Conservation (phyloP, 768 basidiomycete genomes). For the Paxillus ammoniavirescens region DNA sequence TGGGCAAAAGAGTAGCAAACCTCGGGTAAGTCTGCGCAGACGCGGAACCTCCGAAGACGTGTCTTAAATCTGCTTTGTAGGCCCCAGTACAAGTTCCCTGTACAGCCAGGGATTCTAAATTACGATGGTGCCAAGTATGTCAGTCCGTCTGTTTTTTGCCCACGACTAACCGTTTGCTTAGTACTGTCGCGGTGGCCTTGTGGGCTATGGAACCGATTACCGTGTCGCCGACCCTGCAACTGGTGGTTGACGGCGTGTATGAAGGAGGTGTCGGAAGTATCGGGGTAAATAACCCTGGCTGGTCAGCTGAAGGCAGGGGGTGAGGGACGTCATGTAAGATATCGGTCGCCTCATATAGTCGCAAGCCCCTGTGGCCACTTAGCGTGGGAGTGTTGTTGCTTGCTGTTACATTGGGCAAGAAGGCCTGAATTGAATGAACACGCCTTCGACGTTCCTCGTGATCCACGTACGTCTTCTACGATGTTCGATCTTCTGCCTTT, state of each 20-base stretch:
- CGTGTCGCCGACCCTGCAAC: conserved; percentile 50
- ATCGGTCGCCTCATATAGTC: no score
- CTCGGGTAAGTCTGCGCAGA: conserved; percentile 48
- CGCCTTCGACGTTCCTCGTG: not conserved
- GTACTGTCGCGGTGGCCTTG: conserved; percentile 61
- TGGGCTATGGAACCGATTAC: conserved; percentile 60
- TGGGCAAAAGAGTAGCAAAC: conserved; percentile 76
- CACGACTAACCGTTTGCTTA: conserved; percentile 17
- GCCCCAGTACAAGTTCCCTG: conserved; percentile 80
- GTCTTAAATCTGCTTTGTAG: conserved; percentile 32
- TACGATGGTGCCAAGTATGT: conserved; percentile 67
- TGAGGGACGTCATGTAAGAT: not conserved
- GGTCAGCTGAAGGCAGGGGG: conserved; percentile 37
- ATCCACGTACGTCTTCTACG: not conserved
- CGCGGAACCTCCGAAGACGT: not conserved
- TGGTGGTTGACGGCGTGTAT: conserved; percentile 54
- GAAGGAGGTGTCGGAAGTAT: conserved; percentile 68
- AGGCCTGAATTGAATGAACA: not conserved
- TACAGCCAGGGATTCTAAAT: conserved; percentile 77
- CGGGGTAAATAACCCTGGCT: conserved; percentile 55
- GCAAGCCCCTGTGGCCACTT: no score
- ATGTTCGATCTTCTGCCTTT: not conserved
- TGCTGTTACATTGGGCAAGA: no score
- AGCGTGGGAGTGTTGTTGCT: not conserved
- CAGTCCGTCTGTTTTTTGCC: not conserved